Percentiles rank a stretch among this genome's conserved stretches.
phyloP scores from a whole-genome alignment of 2,329 filamentous ascomycete genomes.

The Pseudogymnoascus sp. region DNA sequence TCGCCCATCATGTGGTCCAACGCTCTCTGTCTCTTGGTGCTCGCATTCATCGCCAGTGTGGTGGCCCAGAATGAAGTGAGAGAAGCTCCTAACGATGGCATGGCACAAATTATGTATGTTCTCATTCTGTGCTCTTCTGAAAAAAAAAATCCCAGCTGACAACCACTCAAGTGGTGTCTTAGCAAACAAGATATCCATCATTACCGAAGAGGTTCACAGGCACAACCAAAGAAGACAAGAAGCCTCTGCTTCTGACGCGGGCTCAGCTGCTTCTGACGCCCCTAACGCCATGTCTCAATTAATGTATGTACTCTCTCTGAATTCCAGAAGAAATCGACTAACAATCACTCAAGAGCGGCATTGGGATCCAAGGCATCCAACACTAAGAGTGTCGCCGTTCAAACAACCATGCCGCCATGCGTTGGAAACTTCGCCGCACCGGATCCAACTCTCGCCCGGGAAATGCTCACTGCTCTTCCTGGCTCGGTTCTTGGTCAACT shows the following conservation, averaged over 20 bases:
- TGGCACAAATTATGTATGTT: background rate
- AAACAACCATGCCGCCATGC: background rate
- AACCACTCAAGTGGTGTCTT: background rate
- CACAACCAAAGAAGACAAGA: background rate
- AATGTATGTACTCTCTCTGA: background rate
- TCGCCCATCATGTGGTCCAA: slow-evolving; percentile 7
- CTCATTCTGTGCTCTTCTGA: background rate
- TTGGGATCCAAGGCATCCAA: background rate
- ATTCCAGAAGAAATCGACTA: background rate
- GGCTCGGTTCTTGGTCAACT: background rate
- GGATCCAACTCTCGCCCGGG: background rate
- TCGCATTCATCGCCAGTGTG: background rate
- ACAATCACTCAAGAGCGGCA: background rate
- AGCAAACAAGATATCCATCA: background rate
- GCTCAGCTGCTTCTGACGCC: background rate
- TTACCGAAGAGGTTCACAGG: background rate
- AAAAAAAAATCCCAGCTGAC: background rate
- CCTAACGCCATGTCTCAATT: background rate
- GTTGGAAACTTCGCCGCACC: background rate
- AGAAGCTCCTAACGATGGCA: background rate
- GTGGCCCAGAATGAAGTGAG: background rate
- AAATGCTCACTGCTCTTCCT: background rate
- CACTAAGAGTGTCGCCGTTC: background rate
- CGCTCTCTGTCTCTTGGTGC: background rate
- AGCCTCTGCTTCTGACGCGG: background rate